Evolutionary conservation across 805 yeast species (phyloP).

Genomic region (Candida dajiaensis): DNA sequence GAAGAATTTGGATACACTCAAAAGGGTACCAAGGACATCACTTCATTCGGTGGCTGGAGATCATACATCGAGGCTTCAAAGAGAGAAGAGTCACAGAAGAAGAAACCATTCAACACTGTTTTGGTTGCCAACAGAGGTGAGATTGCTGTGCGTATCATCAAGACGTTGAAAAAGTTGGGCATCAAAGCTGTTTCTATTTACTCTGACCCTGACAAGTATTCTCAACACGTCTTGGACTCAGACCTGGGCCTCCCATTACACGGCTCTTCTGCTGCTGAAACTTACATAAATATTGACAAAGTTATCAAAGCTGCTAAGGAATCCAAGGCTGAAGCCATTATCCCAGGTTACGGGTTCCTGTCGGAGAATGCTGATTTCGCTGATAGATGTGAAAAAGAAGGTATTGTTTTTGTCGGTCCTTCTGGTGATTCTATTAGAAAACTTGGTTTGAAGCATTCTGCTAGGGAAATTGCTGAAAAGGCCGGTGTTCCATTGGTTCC

Average conservation of each 20-base stretch:
- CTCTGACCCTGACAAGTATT: slow-evolving; percentile 84
- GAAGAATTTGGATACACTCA: slow-evolving; percentile 81
- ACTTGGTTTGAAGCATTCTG: slow-evolving; percentile 93
- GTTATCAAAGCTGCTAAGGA: slow-evolving; percentile 79
- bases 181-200: slow-evolving; percentile 83
- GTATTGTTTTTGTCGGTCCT: slow-evolving; percentile 94
- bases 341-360: slow-evolving; percentile 96
- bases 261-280: slow-evolving; percentile 85
- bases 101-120: slow-evolving; percentile 74
- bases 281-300: slow-evolving; percentile 82
- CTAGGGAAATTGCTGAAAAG: slow-evolving; percentile 82
- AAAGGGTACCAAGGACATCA: slow-evolving; percentile 71
- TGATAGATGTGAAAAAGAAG: slow-evolving; percentile 76
- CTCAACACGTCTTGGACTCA: slow-evolving; percentile 80
- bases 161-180: slow-evolving; percentile 73
- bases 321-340: slow-evolving; percentile 87
- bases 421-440: slow-evolving; percentile 87
- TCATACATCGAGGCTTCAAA: slow-evolving; percentile 41
- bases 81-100: slow-evolving; percentile 22
- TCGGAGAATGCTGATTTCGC: slow-evolving; percentile 97
- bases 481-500: slow-evolving; percentile 98
- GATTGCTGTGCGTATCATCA: slow-evolving; percentile 91
- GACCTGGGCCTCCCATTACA: slow-evolving; percentile 76
- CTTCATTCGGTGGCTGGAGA: slow-evolving; percentile 88
- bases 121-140: slow-evolving; percentile 97